These are phyloP conservation scores for Scheffersomyces titani DNA, from an alignment of 1,139 yeast genomes.

Conservation along the genomic window DNA sequence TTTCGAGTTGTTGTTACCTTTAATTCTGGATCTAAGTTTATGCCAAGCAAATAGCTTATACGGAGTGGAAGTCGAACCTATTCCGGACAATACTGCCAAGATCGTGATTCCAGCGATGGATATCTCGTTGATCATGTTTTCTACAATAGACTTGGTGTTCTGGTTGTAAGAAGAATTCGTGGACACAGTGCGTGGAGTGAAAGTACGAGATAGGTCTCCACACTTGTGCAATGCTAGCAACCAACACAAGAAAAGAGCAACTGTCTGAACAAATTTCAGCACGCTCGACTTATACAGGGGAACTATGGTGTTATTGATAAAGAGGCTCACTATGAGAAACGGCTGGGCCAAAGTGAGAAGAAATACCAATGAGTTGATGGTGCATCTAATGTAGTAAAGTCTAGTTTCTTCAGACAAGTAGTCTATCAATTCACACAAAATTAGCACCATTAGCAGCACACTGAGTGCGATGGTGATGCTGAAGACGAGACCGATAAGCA, in stretches of 20 bases:
- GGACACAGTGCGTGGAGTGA: conserved; percentile 17
- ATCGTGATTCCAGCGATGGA: conserved; percentile 72
- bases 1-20: not conserved
- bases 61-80: conserved; percentile 75
- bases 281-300: conserved; percentile 17
- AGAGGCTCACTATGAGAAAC: conserved; percentile 30
- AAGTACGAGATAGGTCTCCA: conserved; percentile 36
- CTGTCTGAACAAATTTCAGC: conserved; percentile 12
- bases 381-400: conserved; percentile 27
- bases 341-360: conserved; percentile 37
- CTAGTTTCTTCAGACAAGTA: conserved; percentile 22
- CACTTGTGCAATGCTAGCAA: conserved; percentile 34
- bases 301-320: conserved; percentile 27
- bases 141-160: conserved; percentile 29
- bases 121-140: conserved; percentile 55
- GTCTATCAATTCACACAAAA: conserved; percentile 41
- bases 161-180: conserved; percentile 10
- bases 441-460: conserved; percentile 32
- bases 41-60: conserved; percentile 21
- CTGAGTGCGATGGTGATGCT: conserved; percentile 33
- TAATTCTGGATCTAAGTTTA: conserved; percentile 4
- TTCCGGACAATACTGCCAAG: conserved; percentile 71
- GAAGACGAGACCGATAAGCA: conserved; percentile 28
- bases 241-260: conserved; percentile 26
- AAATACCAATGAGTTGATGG: conserved; percentile 34